phyloP scores from a whole-genome alignment of 75 land plant species.

The Cupressus sempervirens region DNA sequence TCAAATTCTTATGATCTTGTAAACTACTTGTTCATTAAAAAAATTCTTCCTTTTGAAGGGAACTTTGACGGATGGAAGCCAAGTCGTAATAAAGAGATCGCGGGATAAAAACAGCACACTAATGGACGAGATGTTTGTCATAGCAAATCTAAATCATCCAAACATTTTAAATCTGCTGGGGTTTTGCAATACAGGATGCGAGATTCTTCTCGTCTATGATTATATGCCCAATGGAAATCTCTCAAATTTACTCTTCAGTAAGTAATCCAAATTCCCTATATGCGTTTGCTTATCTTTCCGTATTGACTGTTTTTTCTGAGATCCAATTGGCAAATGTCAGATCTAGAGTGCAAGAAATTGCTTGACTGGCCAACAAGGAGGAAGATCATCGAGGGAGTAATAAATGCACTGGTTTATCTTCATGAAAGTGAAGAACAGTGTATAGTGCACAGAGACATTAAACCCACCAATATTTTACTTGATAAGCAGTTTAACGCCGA shows the following conservation, averaged over 20 bases:
- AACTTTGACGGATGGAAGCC: neutral
- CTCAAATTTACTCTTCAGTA: slow-evolving; percentile 9
- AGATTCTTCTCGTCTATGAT: slow-evolving; percentile 61
- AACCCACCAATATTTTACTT: slow-evolving; percentile 46
- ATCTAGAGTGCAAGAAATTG: too few species aligned
- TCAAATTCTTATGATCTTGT: neutral
- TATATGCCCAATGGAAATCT: slow-evolving; percentile 68
- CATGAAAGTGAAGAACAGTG: slow-evolving; percentile 46
- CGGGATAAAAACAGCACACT: slow-evolving; percentile 21
- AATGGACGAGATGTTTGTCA: slow-evolving; percentile 42
- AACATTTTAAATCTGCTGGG: slow-evolving; percentile 69
- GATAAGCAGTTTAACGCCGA: slow-evolving; percentile 41
- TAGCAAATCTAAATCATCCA: slow-evolving; percentile 54
- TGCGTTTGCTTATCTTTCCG: too few species aligned
- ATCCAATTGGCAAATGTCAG: neutral
- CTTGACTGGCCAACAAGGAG: slow-evolving; percentile 38
- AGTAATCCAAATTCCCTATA: neutral
- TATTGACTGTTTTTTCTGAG: neutral
- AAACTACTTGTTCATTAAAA: too few species aligned
- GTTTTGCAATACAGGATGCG: slow-evolving; percentile 27
- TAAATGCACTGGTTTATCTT: slow-evolving; percentile 54
- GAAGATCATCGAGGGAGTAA: slow-evolving; percentile 36
- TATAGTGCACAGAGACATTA: slow-evolving; percentile 56
- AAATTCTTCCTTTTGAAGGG: neutral
- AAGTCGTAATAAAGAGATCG: neutral